Percentiles rank a stretch among this genome's conserved stretches.
phyloP scores from a whole-genome alignment of 805 yeast species.

The Clavispora carvajalis region DNA sequence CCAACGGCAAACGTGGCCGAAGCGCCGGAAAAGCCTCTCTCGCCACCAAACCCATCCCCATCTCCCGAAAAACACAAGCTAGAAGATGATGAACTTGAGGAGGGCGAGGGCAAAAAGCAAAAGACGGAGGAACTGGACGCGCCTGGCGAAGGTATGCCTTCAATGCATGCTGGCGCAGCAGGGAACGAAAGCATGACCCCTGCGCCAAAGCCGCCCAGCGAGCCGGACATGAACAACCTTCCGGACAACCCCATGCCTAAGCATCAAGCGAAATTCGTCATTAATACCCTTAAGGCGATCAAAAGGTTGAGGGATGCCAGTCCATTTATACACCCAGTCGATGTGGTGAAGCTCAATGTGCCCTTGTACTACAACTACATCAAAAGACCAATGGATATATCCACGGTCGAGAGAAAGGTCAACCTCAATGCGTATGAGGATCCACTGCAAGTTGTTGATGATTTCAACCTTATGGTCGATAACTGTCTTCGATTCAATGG shows the following conservation, averaged over 20 bases:
- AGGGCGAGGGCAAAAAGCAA: conserved; percentile 15
- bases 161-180: background rate
- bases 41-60: conserved; percentile 44
- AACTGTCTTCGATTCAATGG: conserved; percentile 89
- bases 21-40: conserved; percentile 33
- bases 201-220: conserved; percentile 70
- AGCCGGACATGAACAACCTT: conserved; percentile 67
- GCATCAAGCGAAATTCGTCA: conserved; percentile 79
- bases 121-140: conserved; percentile 14
- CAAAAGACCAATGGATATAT: conserved; percentile 86
- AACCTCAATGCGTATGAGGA: conserved; percentile 63
- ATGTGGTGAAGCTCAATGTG: conserved; percentile 77
- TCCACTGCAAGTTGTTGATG: conserved; percentile 64
- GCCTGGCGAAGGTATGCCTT: conserved; percentile 4
- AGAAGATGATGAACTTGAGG: conserved; percentile 21
- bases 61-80: conserved; percentile 32
- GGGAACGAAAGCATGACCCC: conserved; percentile 30
- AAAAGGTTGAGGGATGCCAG: conserved; percentile 87
- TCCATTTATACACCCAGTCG: conserved; percentile 89
- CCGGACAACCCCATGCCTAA: conserved; percentile 66
- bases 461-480: conserved; percentile 76
- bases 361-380: conserved; percentile 86
- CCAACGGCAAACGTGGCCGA: conserved; percentile 8
- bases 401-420: conserved; percentile 83
- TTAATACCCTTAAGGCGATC: conserved; percentile 76